Evolutionary conservation across 176 grass and related monocot genomes (phyloP).

Genomic region (Ensete ventricosum): DNA sequence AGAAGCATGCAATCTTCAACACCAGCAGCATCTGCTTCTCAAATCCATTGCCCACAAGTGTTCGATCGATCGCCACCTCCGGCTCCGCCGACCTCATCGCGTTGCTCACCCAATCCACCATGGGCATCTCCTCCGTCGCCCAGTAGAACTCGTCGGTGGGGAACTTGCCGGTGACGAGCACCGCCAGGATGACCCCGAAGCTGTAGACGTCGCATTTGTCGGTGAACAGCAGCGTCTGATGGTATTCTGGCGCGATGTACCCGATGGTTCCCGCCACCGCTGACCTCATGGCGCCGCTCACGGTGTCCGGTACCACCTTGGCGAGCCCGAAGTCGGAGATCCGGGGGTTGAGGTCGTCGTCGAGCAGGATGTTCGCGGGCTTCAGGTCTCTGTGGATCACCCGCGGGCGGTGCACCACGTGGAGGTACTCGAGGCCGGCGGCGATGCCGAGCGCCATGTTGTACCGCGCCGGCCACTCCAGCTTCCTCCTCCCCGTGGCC

Average conservation of each 20-base stretch:
- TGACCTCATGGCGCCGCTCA: not conserved
- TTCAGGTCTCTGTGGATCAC: slow-evolving; percentile 12
- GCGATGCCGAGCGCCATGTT: not conserved
- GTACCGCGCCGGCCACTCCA: slow-evolving; percentile 6
- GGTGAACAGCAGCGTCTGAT: not conserved
- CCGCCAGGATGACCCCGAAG: slow-evolving; percentile 19
- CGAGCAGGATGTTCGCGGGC: slow-evolving; percentile 15
- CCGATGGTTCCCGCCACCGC: slow-evolving; percentile 6
- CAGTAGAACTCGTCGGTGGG: slow-evolving; percentile 23
- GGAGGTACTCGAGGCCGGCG: slow-evolving; percentile 11
- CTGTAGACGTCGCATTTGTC: slow-evolving; percentile 18
- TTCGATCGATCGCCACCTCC: not conserved
- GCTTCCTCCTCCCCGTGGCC: not conserved
- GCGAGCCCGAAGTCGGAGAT: slow-evolving; percentile 22
- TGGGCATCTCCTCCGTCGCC: slow-evolving; percentile 38
- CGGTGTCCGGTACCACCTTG: slow-evolving; percentile 10
- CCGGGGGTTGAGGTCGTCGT: slow-evolving; percentile 8
- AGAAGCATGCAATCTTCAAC: slow-evolving; percentile 10
- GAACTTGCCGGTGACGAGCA: slow-evolving; percentile 4
- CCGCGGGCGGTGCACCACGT: slow-evolving; percentile 11
- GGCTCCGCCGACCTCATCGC: not conserved
- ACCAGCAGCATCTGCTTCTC: slow-evolving; percentile 17
- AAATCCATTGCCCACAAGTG: not conserved
- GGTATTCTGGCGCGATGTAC: slow-evolving; percentile 17
- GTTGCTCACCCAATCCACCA: slow-evolving; percentile 14